Evolutionary conservation across 1,139 yeast genomes (phyloP), one percentile per base, ranked within the genome.

Genomic region (Candida anutae): DNA sequence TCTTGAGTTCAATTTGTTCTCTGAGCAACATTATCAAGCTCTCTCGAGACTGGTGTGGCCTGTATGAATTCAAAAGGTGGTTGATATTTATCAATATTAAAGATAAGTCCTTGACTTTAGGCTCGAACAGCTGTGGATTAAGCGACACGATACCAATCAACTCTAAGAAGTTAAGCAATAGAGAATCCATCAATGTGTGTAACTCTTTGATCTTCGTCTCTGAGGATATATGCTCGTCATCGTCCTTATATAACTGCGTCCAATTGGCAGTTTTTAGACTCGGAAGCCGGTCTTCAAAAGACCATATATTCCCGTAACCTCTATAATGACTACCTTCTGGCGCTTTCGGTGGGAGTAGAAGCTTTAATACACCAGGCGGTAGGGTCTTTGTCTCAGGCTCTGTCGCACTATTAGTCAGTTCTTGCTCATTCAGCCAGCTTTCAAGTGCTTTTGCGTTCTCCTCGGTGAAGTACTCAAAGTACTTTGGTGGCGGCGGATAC

Each of bases 21-120:
- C 72, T 76, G 50, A 85, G 58, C 31, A 82, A 57, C 67, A 78
- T 63, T 26, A 82, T 78, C 39, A 85, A 65, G 34, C 85, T 77
- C 43, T 85, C 95, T 25, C 94, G 63, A 5, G 88, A 77, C 47
- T 85, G 95, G 50, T 85, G 95, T 0, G 95, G 95, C 32, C 95
- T 62, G 53, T 84, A 85, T 30, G 84, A 84, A 50, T 85, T 85
- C 35, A 85, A 56, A 30, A 85, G 55, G 48, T 85, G 95, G 48
- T 84, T 94, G 39, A 84, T 78, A 47, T 85, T 85, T 46, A 85
- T 78, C 32, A 85, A 56, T n/a, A 84, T 69, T 13, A 78, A 64
- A 32, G 87, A 69, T 28, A 85, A 68, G 40, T 81, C 75, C 39
- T 82, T 90, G 22, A 82, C 70, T 43, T 80, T 78, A 5, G 57